Evolutionary conservation across 2,329 filamentous ascomycete species (phyloP).

Genomic region (Cladophialophora yegresii): DNA sequence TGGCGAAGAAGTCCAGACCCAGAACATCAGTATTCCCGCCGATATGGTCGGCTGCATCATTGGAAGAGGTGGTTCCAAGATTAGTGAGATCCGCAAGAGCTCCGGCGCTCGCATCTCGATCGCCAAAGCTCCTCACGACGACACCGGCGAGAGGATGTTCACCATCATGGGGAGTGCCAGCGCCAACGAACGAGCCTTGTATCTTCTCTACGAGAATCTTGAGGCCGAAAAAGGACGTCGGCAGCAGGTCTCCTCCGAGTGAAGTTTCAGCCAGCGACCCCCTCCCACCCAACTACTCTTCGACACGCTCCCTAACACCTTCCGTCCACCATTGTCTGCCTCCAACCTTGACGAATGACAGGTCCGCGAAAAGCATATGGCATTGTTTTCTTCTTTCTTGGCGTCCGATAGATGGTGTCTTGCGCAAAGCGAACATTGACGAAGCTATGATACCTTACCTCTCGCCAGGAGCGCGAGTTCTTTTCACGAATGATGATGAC

Average conservation of each 20-base stretch:
- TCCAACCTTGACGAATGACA: constrained; percentile 24
- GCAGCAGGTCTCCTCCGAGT: constrained; percentile 71
- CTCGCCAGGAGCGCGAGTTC: constrained; percentile 33
- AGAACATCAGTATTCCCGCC: constrained; percentile 98
- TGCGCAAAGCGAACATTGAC: constrained; percentile 36
- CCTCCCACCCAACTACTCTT: constrained; percentile 21
- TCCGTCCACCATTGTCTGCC: constrained; percentile 12
- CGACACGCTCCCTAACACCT: constrained; percentile 29
- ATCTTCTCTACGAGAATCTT: constrained; percentile 96
- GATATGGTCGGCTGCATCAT: constrained; percentile 99
- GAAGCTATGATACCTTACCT: constrained; percentile 37
- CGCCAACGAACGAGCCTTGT: constrained; percentile 93
- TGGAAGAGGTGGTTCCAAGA: constrained; percentile 90
- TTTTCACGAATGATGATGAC: constrained; percentile 35
- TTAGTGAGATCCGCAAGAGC: constrained; percentile 96
- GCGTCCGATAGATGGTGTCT: constrained; percentile 36
- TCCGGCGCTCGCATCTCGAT: constrained; percentile 97
- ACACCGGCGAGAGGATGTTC: constrained; percentile 98
- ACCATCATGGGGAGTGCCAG: constrained; percentile 95
- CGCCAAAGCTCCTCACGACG: constrained; percentile 94
- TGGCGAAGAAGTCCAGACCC: constrained; percentile 95
- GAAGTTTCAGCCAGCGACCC: constrained; percentile 31
- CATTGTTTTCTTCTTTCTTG: constrained; percentile 35
- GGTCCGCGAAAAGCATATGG: constrained; percentile 32
- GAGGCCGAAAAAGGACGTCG: constrained; percentile 99